Evolutionary conservation across 2,329 filamentous ascomycete genomes (phyloP).

Genomic region (Fusarium guadeloupense): DNA sequence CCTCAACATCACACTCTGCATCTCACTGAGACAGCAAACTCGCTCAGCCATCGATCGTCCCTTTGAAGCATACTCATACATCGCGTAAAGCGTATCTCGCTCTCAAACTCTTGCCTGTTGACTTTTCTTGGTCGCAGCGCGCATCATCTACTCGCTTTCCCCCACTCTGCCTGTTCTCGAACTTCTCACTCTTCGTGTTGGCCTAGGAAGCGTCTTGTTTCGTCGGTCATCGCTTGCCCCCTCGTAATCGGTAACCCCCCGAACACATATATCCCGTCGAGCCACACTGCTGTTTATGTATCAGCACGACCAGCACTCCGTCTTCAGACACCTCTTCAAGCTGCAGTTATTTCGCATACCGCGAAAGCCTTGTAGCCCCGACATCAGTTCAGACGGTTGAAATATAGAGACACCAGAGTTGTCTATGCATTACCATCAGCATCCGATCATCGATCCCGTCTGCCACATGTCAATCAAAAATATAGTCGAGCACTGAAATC

Average conservation of each 20-base stretch:
- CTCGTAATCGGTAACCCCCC: conserved; percentile 35
- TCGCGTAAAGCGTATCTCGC: conserved; percentile 36
- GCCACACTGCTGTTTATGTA: conserved; percentile 84
- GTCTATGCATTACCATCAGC: conserved; percentile 67
- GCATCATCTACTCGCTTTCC: conserved; percentile 24
- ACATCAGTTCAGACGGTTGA: conserved; percentile 95
- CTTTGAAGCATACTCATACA: conserved; percentile 5
- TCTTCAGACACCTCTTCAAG: conserved; percentile 95
- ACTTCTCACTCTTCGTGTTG: conserved; percentile 24
- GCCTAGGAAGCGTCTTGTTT: conserved; percentile 18
- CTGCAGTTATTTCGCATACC: conserved; percentile 97
- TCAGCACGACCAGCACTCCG: conserved; percentile 91
- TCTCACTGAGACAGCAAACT: conserved; percentile 38
- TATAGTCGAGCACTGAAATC: conserved; percentile 64
- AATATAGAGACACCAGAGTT: conserved; percentile 52
- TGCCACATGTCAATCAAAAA: conserved; percentile 65
- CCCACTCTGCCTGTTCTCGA: conserved; percentile 8
- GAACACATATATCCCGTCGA: conserved; percentile 47
- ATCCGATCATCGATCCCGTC: conserved; percentile 57
- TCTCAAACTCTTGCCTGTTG: conserved; percentile 37
- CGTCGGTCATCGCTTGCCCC: conserved; percentile 23
- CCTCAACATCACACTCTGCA: conserved; percentile 37
- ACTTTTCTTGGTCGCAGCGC: conserved; percentile 44
- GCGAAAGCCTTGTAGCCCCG: conserved; percentile 91
- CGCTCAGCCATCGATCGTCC: conserved; percentile 28